These are phyloP conservation scores for Amaranthus tricolor DNA, from an alignment of 179 eudicot species.

Conservation along the genomic window DNA sequence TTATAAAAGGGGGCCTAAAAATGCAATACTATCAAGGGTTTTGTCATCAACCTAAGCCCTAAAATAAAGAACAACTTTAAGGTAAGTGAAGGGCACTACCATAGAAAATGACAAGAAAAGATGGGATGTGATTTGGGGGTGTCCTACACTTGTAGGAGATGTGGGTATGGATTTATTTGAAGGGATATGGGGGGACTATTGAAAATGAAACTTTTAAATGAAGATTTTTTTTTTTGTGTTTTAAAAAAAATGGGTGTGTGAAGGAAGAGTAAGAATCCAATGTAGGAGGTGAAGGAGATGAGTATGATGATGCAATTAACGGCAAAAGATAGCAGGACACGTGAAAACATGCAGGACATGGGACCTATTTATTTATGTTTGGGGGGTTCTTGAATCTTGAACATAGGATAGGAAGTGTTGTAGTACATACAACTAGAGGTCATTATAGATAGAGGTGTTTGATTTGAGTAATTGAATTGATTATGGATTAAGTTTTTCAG, in stretches of 20 bases:
- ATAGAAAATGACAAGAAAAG: slow-evolving; percentile 30
- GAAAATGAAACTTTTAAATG: slow-evolving; percentile 8
- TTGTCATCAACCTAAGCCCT: slow-evolving; percentile 46
- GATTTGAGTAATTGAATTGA: no score
- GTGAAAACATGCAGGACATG: slow-evolving; percentile 67
- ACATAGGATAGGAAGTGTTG: not conserved
- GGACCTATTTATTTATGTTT: slow-evolving; percentile 45
- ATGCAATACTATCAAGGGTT: slow-evolving; percentile 46
- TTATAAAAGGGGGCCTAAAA: slow-evolving; percentile 12
- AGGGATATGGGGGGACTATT: not conserved
- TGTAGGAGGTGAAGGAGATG: slow-evolving; percentile 37
- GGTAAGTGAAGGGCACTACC: slow-evolving; percentile 37
- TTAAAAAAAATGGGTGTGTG: not conserved
- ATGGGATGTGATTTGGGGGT: slow-evolving; percentile 32
- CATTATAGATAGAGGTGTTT: not conserved
- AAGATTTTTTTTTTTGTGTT: not conserved
- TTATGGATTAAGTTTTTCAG: no score
- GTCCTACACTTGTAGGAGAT: slow-evolving; percentile 36
- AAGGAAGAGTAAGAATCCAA: slow-evolving; percentile 38
- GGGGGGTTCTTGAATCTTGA: slow-evolving; percentile 9
- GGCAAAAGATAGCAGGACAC: slow-evolving; percentile 53
- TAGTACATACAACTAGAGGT: slow-evolving; percentile 12
- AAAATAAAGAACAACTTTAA: slow-evolving; percentile 11
- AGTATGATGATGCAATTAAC: slow-evolving; percentile 37
- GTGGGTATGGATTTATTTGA: slow-evolving; percentile 33